A percentile compares a stretch with the other conserved stretches of the same genome.
Conservation (phyloP, 768 basidiomycete genomes). For the Agaricus bisporus region DNA sequence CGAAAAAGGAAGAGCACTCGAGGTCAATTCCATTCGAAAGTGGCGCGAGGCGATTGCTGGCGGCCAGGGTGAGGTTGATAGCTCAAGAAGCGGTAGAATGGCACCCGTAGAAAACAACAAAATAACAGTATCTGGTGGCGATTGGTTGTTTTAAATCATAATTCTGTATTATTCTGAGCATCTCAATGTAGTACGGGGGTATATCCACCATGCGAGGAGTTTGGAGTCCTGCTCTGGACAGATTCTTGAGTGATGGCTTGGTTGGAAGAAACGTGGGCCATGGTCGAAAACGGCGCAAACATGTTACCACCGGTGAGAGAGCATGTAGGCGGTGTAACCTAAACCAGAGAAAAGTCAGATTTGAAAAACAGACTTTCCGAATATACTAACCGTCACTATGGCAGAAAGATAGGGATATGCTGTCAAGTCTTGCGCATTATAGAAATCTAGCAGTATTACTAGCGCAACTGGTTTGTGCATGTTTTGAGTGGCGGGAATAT, state of each 20-base stretch:
- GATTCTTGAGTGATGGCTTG: constrained; percentile 12
- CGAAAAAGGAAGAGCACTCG: neutral
- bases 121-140: neutral
- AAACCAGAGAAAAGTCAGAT: neutral
- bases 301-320: constrained; percentile 10
- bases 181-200: constrained; percentile 34
- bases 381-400: constrained; percentile 42
- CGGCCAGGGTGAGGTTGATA: neutral
- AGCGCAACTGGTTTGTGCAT: constrained; percentile 45
- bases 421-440: constrained; percentile 51
- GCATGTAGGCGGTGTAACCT: constrained; percentile 45
- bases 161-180: neutral
- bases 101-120: neutral
- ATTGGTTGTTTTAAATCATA: neutral
- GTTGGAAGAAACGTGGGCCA: constrained; percentile 10
- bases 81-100: neutral
- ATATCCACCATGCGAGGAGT: constrained; percentile 53
- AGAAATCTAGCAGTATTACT: constrained; percentile 67
- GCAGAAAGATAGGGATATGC: constrained; percentile 41
- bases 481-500: constrained; percentile 4
- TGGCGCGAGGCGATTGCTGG: neutral
- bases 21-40: neutral
- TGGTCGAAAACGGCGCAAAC: constrained; percentile 2
- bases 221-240: constrained; percentile 34
- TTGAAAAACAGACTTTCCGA: neutral